A percentile compares a stretch with the other conserved stretches of the same genome.
Evolutionary conservation across 2,329 filamentous ascomycete genomes (phyloP).

Genomic region (Elsinoe batatas): DNA sequence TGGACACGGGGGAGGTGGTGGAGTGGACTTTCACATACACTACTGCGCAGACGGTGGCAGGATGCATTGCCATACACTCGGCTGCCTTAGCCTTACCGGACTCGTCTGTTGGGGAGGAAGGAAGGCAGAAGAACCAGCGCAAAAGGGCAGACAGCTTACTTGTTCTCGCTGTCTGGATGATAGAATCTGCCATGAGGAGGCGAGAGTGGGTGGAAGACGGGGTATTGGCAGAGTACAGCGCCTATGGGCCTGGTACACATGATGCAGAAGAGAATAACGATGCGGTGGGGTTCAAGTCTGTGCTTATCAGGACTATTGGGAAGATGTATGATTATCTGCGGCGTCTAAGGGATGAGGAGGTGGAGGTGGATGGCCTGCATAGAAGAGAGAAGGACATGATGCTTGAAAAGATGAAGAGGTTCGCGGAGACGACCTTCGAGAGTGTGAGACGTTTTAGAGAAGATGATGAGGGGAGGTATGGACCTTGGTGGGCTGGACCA

Average conservation of each 20-base stretch:
- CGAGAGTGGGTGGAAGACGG: conserved; percentile 20
- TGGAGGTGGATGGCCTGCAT: conserved; percentile 5
- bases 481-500: conserved; percentile 25
- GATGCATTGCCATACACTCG: conserved; percentile 18
- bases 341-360: conserved; percentile 12
- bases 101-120: neutral
- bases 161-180: conserved; percentile 21
- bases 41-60: conserved; percentile 22
- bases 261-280: conserved; percentile 21
- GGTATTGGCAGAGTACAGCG: conserved; percentile 20
- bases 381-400: conserved; percentile 14
- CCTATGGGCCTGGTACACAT: conserved; percentile 20
- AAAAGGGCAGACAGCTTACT: conserved; percentile 18
- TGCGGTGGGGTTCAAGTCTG: conserved; percentile 23
- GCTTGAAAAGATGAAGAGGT: conserved; percentile 16
- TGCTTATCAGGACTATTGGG: conserved; percentile 21
- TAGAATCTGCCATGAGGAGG: conserved; percentile 19
- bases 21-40: conserved; percentile 24
- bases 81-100: neutral
- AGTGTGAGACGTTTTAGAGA: conserved; percentile 20
- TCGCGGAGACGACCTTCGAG: conserved; percentile 21
- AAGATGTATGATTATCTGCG: conserved; percentile 18
- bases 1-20: conserved; percentile 18
- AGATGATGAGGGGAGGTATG: conserved; percentile 23
- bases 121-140: neutral